These are phyloP conservation scores for Ascochyta lentis DNA, from an alignment of 2,329 filamentous ascomycete genomes.

Conservation along the genomic window DNA sequence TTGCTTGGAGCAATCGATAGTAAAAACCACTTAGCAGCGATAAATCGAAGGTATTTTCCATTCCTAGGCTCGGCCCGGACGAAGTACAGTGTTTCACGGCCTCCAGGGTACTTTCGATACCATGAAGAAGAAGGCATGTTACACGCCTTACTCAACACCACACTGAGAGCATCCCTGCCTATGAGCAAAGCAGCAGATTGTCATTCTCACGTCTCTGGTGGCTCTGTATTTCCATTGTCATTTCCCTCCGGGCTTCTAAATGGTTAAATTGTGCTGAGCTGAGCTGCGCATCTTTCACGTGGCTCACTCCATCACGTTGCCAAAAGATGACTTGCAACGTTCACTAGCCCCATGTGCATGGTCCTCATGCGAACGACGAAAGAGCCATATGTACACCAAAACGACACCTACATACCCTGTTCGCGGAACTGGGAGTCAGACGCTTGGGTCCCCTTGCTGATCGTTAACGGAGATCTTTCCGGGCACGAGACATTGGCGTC, in stretches of 20 bases:
- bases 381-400: background rate
- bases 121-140: constrained; percentile 5
- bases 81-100: constrained; percentile 7
- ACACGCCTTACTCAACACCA: background rate
- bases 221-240: background rate
- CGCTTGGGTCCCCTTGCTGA: constrained; percentile 13
- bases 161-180: constrained; percentile 4
- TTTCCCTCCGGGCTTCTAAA: background rate
- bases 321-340: background rate
- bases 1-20: background rate
- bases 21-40: background rate
- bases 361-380: background rate
- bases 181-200: background rate
- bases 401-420: constrained; percentile 9
- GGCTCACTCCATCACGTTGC: background rate
- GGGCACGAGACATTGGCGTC: constrained; percentile 2
- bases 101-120: background rate
- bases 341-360: background rate
- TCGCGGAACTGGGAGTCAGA: constrained; percentile 1
- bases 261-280: background rate
- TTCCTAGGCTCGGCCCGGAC: constrained; percentile 12
- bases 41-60: background rate
- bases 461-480: constrained; percentile 8
- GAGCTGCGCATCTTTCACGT: background rate
- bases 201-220: background rate